Evolutionary conservation across 2,329 filamentous ascomycete genomes (phyloP), one percentile per base, ranked within the genome.

Genomic region (Shiraia bambusicola): DNA sequence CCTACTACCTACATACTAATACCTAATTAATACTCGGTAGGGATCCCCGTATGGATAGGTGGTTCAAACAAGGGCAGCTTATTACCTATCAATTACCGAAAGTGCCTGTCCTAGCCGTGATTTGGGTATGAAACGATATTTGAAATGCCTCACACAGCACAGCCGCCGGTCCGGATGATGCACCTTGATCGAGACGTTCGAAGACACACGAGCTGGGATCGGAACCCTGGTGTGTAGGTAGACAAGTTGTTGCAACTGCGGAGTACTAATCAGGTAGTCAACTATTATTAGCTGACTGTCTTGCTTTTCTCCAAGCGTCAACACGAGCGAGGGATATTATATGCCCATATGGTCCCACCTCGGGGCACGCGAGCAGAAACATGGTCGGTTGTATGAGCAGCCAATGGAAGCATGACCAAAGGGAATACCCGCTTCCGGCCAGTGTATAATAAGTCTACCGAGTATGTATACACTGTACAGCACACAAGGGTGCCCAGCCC

Each of bases 201-300:
- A 37, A 34, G n/a, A 30, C 38, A 30, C 43, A 59, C 60, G 60
- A 59, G 47, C 53, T 58, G 49, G 49, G 56, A 60, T 52, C 59
- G 60, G 60, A 60, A 57, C 51, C 41, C 33, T n/a, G n/a, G n/a
- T n/a, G n/a, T n/a, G n/a, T n/a, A n/a, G n/a, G n/a, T n/a, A n/a
- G n/a, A n/a, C n/a, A n/a, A n/a, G n/a, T n/a, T n/a, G n/a, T n/a
- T n/a, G n/a, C n/a, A n/a, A n/a, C n/a, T n/a, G n/a, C n/a, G n/a
- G n/a, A n/a, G n/a, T n/a, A n/a, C n/a, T n/a, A n/a, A n/a, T n/a
- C n/a, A n/a, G n/a, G n/a, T n/a, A n/a, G n/a, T n/a, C n/a, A n/a
- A n/a, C n/a, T n/a, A n/a, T n/a, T n/a, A n/a, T n/a, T n/a, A n/a
- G n/a, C n/a, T n/a, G n/a, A n/a, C n/a, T n/a, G n/a, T n/a, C n/a